phyloP scores from a whole-genome alignment of 768 basidiomycete species.

The Suillus sp. region DNA sequence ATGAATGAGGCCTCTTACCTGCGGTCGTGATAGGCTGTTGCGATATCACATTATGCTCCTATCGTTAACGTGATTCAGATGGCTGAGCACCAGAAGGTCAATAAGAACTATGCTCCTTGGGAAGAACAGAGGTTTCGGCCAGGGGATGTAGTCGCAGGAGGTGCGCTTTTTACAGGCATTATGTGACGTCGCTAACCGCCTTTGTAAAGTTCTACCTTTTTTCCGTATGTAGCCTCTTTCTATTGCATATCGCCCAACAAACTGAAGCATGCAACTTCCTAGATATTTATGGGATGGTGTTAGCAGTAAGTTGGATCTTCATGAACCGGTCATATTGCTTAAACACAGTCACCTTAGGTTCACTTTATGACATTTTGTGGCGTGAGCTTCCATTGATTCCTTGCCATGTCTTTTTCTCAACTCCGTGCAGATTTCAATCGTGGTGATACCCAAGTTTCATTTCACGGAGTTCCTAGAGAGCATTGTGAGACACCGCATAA shows the following conservation, averaged over 20 bases:
- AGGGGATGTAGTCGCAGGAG: conserved; percentile 59
- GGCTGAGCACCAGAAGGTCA: conserved; percentile 49
- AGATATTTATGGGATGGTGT: conserved; percentile 65
- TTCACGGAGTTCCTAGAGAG: conserved; percentile 63
- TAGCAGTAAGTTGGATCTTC: conserved; percentile 43
- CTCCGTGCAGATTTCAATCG: conserved; percentile 49
- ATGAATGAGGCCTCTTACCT: background rate
- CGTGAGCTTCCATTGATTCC: conserved; percentile 33
- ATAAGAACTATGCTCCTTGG: conserved; percentile 39
- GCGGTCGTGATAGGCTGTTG: conserved; percentile 51
- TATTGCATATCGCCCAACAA: background rate
- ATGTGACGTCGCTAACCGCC: background rate
- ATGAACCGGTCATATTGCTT: conserved; percentile 13
- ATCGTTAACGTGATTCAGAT: conserved; percentile 68
- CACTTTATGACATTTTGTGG: conserved; percentile 57
- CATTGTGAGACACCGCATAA: conserved; percentile 58
- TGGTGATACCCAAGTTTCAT: conserved; percentile 64
- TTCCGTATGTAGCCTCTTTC: conserved; percentile 48
- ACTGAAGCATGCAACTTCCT: conserved; percentile 18
- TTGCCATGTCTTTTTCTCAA: conserved; percentile 10
- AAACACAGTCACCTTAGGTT: conserved; percentile 36
- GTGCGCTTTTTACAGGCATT: conserved; percentile 39
- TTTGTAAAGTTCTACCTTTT: conserved; percentile 53
- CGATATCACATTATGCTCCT: conserved; percentile 64
- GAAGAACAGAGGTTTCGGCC: conserved; percentile 46